These are phyloP conservation scores for Musa balbisiana DNA, from an alignment of 202 grass and related monocot genomes.

Conservation along the genomic window DNA sequence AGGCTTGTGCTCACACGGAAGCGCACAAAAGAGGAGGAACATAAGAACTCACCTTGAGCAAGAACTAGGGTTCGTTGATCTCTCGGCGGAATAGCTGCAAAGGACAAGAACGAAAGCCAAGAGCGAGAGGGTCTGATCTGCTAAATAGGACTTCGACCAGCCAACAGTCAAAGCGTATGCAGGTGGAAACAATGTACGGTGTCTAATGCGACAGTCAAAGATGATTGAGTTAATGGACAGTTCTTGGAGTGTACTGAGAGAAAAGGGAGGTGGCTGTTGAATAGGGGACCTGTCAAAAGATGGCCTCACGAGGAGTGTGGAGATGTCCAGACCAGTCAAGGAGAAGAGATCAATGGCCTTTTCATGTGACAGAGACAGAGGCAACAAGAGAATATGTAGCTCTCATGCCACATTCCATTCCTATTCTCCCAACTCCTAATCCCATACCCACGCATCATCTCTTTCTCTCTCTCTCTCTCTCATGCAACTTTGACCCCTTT, in stretches of 20 bases:
- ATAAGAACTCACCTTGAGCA: conserved; percentile 34
- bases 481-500: conserved; percentile 1
- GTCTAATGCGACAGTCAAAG: conserved; percentile 35
- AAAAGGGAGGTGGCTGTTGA: conserved; percentile 57
- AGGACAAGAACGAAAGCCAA: conserved; percentile 49
- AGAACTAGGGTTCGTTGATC: conserved; percentile 11
- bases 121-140: background rate
- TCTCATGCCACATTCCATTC: conserved; percentile 44
- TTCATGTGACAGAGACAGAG: conserved; percentile 9
- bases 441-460: background rate
- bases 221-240: conserved; percentile 37
- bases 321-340: conserved; percentile 51
- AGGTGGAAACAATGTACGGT: conserved; percentile 13
- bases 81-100: conserved; percentile 28
- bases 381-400: conserved; percentile 35
- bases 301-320: conserved; percentile 52
- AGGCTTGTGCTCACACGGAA: background rate
- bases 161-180: background rate
- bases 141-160: background rate
- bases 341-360: conserved; percentile 28
- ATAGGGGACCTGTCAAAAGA: conserved; percentile 65
- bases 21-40: background rate
- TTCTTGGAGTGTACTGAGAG: conserved; percentile 57
- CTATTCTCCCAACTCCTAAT: conserved; percentile 26
- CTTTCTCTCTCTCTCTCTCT: background rate